Evolutionary conservation across 768 basidiomycete genomes (phyloP), one percentile per base, ranked within the genome.

Genomic region (Neoboletus magnificus): DNA sequence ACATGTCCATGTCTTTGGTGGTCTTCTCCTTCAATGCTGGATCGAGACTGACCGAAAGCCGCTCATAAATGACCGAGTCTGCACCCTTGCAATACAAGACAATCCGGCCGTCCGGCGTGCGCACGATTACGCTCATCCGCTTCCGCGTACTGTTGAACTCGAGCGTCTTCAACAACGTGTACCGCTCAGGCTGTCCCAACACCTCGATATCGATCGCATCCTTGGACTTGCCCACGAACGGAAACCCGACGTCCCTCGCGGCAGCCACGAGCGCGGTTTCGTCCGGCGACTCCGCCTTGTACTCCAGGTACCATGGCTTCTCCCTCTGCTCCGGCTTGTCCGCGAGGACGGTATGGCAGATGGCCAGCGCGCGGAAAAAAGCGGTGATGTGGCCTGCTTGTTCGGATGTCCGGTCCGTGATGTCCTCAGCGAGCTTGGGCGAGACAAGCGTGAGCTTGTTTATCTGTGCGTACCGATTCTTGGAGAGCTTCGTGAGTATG

Each of bases 221-320:
- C 71, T 86, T 89, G 35, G 81, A 78, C 69, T 86, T 86, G 61
- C 78, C 79, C 41, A 97, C 72, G 73, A 97, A 98, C 1, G 91
- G 89, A 69, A 97, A 98, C 0, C 96, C 96, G 5, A 86, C 86
- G 67, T 98, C 96, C 36, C 95, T 80, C 16, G 96, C 95, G 10
- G 91, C 93, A 30, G 81, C 87, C 10, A 98, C 96, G 33, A 98
- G 79, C 13, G 96, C 96, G 22, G 93, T 92, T 69, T 98, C 96
- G 66, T 98, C 94, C 0, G 93, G 95, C 4, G 89, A 91, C 73
- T 99, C 95, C 5, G 96, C 96, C 73, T 98, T 98, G 78, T 98
- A 98, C 55, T 88, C 83, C 52, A 96, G 67, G 10, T 75, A 68
- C 66, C 79, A 83, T 0, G 91, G 89, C 4, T 83, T 72, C 23